Evolutionary conservation across 2,329 filamentous ascomycete species (phyloP), one percentile per base, ranked within the genome.

Genomic region (Ophiostoma novo-ulmi): DNA sequence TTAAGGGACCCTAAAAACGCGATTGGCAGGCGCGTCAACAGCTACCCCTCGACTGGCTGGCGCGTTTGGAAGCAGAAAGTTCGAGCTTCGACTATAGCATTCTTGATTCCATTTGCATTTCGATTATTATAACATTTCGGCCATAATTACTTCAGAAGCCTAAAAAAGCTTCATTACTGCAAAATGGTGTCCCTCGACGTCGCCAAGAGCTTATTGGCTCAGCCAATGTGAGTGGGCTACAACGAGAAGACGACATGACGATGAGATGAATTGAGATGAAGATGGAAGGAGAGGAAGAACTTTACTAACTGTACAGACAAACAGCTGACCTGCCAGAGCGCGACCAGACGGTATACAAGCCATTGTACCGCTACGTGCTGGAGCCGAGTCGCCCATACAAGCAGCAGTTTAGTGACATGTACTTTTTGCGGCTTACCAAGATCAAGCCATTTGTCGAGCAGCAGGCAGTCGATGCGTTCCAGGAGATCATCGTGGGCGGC

Each of bases 401-500:
- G 79, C 95, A 98, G 79, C 95, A 99, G 81, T 99, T 92, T 85
- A 92, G 91, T 73, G 95, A 99, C 80, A 94, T 98, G 88, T 99
- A 99, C 84, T 99, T 97, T 78, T 79, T 97, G 75, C 91, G 95
- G 14, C 85, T 99, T 35, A 88, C 92, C 52, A 91, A 91, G 80
- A 87, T 99, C 78, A 97, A 94, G 80, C 91, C 93, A 11, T 85
- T 87, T 0, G 91, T 97, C 0, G 92, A 97, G 75, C 80, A 86
- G 73, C 85, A 91, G 68, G 94, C 94, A 0, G 80, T 82, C 20
- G 88, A 89, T 44, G 88, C 90, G 7, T 99, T 95, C 93, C 85
- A 87, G 66, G 90, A 87, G 69, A 90, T 92, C 70, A 86, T 90
- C 77, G 89, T 98, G 74, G 92, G 87, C 7, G 91, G 88, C 52